Evolutionary conservation across 345 rosid species (phyloP).

Genomic region (Gossypium turneri): DNA sequence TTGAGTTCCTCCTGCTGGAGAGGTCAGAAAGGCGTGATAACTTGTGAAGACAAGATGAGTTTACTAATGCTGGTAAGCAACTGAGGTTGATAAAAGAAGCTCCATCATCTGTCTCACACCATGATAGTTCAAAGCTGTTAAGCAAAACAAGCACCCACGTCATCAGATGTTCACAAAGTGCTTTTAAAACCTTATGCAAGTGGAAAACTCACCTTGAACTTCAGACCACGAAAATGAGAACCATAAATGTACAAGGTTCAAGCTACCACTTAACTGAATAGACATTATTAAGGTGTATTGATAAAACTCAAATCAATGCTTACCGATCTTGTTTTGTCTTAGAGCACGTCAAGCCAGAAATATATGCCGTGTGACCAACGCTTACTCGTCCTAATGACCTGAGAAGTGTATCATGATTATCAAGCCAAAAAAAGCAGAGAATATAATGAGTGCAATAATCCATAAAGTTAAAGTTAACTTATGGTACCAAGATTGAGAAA

Average conservation of each 20-base stretch:
- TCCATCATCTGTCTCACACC: constrained; percentile 61
- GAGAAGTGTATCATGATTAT: constrained; percentile 18
- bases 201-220: not conserved
- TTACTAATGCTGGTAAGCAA: constrained; percentile 75
- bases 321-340: constrained; percentile 47
- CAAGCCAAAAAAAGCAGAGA: not conserved
- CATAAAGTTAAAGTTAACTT: constrained; percentile 3
- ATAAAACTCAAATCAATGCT: constrained; percentile 13
- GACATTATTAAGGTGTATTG: not conserved
- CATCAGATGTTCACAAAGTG: not conserved
- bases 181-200: not conserved
- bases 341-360: constrained; percentile 81
- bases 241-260: not conserved
- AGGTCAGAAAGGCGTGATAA: constrained; percentile 57
- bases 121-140: constrained; percentile 63
- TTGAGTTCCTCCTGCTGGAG: constrained; percentile 31
- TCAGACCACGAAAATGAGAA: not conserved
- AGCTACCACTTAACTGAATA: not conserved
- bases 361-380: constrained; percentile 59
- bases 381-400: constrained; percentile 89
- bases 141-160: constrained; percentile 18
- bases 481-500: constrained; percentile 59
- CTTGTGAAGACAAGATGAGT: constrained; percentile 76
- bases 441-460: not conserved
- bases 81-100: constrained; percentile 71